Percentiles rank a stretch among this genome's conserved stretches.
These are phyloP conservation scores for Saccharomycopsis lassenensis DNA, from an alignment of 805 yeast species.

Conservation along the genomic window DNA sequence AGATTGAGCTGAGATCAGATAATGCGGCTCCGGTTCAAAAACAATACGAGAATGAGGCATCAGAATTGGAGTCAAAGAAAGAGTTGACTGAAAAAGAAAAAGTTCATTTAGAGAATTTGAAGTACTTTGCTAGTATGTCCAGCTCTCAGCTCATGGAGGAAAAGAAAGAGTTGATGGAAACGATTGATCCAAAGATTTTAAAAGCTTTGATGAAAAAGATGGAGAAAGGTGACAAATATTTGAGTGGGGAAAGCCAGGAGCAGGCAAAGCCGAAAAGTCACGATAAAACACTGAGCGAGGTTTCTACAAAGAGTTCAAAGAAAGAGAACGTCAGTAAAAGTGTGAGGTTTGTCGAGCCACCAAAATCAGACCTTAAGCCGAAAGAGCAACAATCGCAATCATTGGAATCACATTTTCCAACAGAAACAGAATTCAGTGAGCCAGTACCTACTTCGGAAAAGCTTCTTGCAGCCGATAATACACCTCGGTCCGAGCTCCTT, in stretches of 20 bases:
- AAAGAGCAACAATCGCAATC: conserved; percentile 9
- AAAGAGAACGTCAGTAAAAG: conserved; percentile 8
- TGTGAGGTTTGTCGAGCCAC: no score
- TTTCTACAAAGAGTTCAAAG: conserved; percentile 25
- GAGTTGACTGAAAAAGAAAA: conserved; percentile 52
- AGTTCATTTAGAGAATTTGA: conserved; percentile 68
- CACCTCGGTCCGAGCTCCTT: conserved; percentile 32
- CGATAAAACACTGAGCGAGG: conserved; percentile 27
- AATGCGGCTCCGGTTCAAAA: conserved; percentile 4
- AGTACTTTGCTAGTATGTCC: conserved; percentile 49
- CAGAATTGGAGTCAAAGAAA: conserved; percentile 4
- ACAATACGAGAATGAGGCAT: conserved; percentile 5
- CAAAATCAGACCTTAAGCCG: conserved; percentile 3
- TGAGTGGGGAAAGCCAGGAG: conserved; percentile 23
- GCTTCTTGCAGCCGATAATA: conserved; percentile 32
- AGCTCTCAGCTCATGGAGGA: conserved; percentile 54
- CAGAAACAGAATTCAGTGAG: no score
- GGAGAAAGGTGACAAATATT: conserved; percentile 28
- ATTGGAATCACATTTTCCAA: no score
- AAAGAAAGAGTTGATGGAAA: conserved; percentile 52
- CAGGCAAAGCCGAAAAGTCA: conserved; percentile 33
- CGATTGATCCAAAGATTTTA: conserved; percentile 59
- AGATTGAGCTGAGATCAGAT: conserved; percentile 22
- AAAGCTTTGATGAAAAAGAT: conserved; percentile 49
- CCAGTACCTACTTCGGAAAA: conserved; percentile 19